phyloP scores from a whole-genome alignment of 495 filamentous ascomycete species.

The Podospora pseudocomata region DNA sequence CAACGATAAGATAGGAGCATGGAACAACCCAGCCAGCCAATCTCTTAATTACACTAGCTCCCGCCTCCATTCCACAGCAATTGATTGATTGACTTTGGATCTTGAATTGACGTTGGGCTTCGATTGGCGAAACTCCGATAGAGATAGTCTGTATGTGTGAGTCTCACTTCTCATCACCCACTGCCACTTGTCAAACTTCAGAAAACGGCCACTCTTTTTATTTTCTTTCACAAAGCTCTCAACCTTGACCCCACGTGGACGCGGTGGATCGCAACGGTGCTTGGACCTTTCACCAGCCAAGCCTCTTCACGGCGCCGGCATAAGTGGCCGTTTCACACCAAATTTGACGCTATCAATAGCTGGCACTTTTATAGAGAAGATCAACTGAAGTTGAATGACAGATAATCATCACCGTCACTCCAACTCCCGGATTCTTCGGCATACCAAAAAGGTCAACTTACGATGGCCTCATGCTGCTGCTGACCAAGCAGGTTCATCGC shows the following conservation, averaged over 20 bases:
- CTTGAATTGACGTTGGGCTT: background rate
- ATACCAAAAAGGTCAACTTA: background rate
- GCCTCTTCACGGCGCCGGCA: background rate
- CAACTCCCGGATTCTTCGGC: background rate
- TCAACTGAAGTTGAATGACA: background rate
- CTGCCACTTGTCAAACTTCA: background rate
- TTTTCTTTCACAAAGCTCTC: background rate
- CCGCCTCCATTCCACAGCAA: background rate
- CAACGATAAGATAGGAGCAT: background rate
- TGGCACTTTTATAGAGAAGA: background rate
- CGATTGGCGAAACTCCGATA: background rate
- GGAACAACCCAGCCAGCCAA: background rate
- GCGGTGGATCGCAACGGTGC: background rate
- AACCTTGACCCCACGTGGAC: background rate
- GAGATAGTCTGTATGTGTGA: background rate
- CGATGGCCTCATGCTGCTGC: background rate
- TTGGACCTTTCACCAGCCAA: background rate
- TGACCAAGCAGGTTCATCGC: conserved; percentile 1
- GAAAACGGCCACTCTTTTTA: background rate
- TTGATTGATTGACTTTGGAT: background rate
- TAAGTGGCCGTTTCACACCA: background rate
- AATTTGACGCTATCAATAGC: background rate
- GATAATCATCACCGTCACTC: background rate
- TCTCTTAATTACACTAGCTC: background rate
- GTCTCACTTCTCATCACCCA: background rate